Evolutionary conservation across 305 asterid genomes (phyloP).

Genomic region (Fraxinus angustifolia): DNA sequence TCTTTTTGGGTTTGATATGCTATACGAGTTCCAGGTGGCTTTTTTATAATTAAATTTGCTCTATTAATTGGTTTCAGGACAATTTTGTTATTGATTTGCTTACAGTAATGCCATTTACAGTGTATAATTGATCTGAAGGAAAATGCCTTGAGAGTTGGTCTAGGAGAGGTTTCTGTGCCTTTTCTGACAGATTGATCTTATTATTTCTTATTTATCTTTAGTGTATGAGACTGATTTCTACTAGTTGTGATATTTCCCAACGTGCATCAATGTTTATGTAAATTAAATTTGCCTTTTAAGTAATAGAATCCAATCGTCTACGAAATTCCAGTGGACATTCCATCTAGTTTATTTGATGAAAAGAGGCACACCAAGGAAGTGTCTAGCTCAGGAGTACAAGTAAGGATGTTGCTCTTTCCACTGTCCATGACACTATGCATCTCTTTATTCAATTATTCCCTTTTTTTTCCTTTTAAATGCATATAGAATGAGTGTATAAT

Average conservation of each 20-base stretch:
- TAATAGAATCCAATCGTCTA: neutral
- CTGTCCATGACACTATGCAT: no score
- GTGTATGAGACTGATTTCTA: neutral
- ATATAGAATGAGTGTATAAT: neutral
- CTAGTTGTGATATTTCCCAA: neutral
- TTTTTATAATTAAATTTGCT: conserved; percentile 15
- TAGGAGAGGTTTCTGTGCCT: conserved; percentile 92
- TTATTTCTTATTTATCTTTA: neutral
- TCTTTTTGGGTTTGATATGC: conserved; percentile 94
- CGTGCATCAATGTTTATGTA: conserved; percentile 2
- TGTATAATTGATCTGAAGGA: conserved; percentile 91
- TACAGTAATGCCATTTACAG: conserved; percentile 41
- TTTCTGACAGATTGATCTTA: conserved; percentile 64
- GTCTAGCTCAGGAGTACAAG: conserved; percentile 75
- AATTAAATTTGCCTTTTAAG: neutral
- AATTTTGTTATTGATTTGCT: conserved; percentile 15
- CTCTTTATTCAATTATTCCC: no score
- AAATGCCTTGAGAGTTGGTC: conserved; percentile 88
- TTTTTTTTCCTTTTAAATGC: neutral
- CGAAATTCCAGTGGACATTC: conserved; percentile 69
- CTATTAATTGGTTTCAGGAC: conserved; percentile 16
- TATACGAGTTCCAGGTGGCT: conserved; percentile 87
- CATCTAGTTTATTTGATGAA: conserved; percentile 67
- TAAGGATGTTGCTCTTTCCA: conserved; percentile 29
- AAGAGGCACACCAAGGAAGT: conserved; percentile 59